A percentile compares a stretch with the other conserved stretches of the same genome.
Conservation (phyloP, 2,329 filamentous ascomycete species). For the Chaetomium sp. region DNA sequence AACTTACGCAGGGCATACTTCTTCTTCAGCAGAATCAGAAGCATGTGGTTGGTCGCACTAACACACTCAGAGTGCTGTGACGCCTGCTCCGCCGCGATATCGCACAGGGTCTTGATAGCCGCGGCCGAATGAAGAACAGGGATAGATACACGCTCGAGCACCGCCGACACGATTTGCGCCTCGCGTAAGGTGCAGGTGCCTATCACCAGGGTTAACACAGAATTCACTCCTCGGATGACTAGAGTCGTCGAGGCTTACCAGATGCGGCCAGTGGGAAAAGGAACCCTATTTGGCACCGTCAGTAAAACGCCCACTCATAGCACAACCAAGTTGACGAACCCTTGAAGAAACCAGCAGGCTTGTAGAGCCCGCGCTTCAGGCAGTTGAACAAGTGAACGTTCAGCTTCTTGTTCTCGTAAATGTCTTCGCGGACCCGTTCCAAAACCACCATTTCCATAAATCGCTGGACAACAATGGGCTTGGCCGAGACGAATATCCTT, state of each 20-base stretch:
- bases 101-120: slow-evolving; percentile 83
- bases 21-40: slow-evolving; percentile 88
- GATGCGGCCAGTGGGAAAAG: slow-evolving; percentile 82
- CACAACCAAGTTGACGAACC: slow-evolving; percentile 31
- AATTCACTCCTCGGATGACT: too few species aligned
- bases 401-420: slow-evolving; percentile 87
- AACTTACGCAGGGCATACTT: slow-evolving; percentile 72
- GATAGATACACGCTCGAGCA: slow-evolving; percentile 76
- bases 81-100: slow-evolving; percentile 88
- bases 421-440: slow-evolving; percentile 87
- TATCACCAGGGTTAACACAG: slow-evolving; percentile 1
- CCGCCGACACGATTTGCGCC: slow-evolving; percentile 83
- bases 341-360: slow-evolving; percentile 94
- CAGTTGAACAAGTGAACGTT: slow-evolving; percentile 94
- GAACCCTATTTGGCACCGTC: slow-evolving; percentile 42
- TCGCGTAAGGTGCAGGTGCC: slow-evolving; percentile 86
- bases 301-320: neutral
- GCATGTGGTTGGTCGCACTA: slow-evolving; percentile 90
- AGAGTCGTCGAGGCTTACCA: slow-evolving; percentile 27
- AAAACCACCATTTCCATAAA: slow-evolving; percentile 85
- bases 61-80: slow-evolving; percentile 76
- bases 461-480: slow-evolving; percentile 69
- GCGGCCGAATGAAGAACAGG: slow-evolving; percentile 90
- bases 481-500: slow-evolving; percentile 82
- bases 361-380: slow-evolving; percentile 61